Conservation (phyloP, 2,329 filamentous ascomycete species). For the Graphilbum ipis-grandicollis region DNA sequence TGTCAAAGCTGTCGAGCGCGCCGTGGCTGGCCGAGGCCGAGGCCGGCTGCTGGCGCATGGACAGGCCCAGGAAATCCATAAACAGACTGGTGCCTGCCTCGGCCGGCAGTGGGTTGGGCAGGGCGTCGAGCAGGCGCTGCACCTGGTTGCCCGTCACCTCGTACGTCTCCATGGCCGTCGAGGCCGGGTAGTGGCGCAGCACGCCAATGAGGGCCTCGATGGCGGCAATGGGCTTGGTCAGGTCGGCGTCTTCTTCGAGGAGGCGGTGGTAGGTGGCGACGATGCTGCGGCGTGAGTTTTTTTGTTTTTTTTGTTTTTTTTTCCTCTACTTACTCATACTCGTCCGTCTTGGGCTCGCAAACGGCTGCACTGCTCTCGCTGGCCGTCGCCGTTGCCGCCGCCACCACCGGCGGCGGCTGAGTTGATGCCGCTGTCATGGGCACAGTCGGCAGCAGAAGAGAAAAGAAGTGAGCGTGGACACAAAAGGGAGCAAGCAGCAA, state of each 20-base stretch:
- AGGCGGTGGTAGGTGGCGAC: constrained; percentile 36
- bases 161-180: constrained; percentile 87
- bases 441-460: not conserved
- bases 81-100: constrained; percentile 92
- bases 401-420: not conserved
- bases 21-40: not conserved
- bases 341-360: not conserved
- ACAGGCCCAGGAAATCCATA: constrained; percentile 78
- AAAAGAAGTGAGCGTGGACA: not conserved
- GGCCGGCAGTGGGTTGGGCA: constrained; percentile 79
- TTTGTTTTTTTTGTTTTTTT: not conserved
- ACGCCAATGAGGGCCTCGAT: constrained; percentile 54
- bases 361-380: no score
- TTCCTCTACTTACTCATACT: not conserved
- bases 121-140: constrained; percentile 55
- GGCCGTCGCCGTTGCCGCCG: not conserved
- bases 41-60: constrained; percentile 33
- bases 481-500: not conserved
- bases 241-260: constrained; percentile 51
- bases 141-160: constrained; percentile 68
- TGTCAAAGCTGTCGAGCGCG: constrained; percentile 50
- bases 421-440: not conserved
- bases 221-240: constrained; percentile 81
- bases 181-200: constrained; percentile 60
- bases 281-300: constrained; percentile 27